phyloP scores from a whole-genome alignment of 306 rosid species.

The Urtica urens region DNA sequence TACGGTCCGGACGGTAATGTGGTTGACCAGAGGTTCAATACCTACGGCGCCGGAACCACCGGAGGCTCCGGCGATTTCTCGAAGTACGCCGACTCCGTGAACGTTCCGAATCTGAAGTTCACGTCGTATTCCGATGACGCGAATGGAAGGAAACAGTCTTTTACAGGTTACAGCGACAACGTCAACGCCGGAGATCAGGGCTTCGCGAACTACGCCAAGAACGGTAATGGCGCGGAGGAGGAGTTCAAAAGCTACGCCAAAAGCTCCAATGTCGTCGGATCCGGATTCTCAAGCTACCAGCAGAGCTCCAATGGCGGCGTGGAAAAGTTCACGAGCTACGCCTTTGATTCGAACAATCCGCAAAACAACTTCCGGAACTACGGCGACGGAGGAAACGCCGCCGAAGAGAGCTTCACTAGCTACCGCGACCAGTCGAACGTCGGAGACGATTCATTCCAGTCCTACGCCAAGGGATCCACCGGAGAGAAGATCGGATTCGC shows the following conservation, averaged over 20 bases:
- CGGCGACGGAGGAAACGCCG: slow-evolving; percentile 64
- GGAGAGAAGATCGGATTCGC: slow-evolving; percentile 42
- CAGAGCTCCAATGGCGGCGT: slow-evolving; percentile 33
- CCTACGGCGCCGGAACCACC: slow-evolving; percentile 49
- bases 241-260: slow-evolving; percentile 51
- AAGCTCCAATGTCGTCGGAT: slow-evolving; percentile 51
- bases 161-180: slow-evolving; percentile 53
- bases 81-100: slow-evolving; percentile 34
- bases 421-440: slow-evolving; percentile 76
- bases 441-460: slow-evolving; percentile 62
- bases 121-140: slow-evolving; percentile 56
- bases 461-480: slow-evolving; percentile 55
- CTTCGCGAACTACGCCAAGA: slow-evolving; percentile 55
- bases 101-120: slow-evolving; percentile 69
- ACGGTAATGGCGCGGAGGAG: slow-evolving; percentile 53
- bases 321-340: slow-evolving; percentile 59
- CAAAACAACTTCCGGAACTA: slow-evolving; percentile 53
- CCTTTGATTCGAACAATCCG: slow-evolving; percentile 54
- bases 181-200: slow-evolving; percentile 73
- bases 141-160: slow-evolving; percentile 56
- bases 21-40: slow-evolving; percentile 61
- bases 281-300: slow-evolving; percentile 53
- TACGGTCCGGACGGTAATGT: slow-evolving; percentile 55
- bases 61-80: slow-evolving; percentile 69
- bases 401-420: slow-evolving; percentile 43